Evolutionary conservation across 2,329 filamentous ascomycete species (phyloP).

Genomic region (Aspergillus sp.): DNA sequence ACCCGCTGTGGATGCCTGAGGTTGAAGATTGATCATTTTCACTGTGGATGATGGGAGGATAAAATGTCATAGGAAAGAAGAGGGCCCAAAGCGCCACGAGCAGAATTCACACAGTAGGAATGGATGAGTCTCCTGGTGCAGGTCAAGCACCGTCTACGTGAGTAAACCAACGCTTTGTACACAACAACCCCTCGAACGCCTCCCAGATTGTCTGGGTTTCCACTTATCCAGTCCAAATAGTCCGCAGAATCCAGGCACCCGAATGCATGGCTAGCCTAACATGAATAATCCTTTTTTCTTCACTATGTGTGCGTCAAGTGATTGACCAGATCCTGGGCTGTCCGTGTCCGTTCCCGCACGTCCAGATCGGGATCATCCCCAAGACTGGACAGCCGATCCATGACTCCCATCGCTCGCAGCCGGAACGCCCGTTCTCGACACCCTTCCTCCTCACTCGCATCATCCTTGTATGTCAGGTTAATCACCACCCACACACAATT

Average conservation of each 20-base stretch:
- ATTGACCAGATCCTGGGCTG: constrained; percentile 71
- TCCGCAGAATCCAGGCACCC: neutral
- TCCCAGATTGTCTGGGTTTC: neutral
- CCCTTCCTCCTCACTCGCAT: constrained; percentile 65
- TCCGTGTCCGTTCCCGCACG: constrained; percentile 80
- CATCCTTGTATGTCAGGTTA: constrained; percentile 83
- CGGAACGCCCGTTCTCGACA: constrained; percentile 68
- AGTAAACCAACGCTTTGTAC: neutral
- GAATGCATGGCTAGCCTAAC: constrained; percentile 4
- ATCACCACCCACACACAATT: constrained; percentile 81
- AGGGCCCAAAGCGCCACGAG: too few relatives aligned
- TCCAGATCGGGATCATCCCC: constrained; percentile 74
- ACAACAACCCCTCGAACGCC: neutral
- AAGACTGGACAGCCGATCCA: constrained; percentile 65
- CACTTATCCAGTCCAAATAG: constrained; percentile 1
- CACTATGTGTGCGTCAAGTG: constrained; percentile 25
- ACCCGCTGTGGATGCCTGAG: too few relatives aligned
- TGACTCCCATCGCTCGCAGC: constrained; percentile 71
- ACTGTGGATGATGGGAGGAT: neutral
- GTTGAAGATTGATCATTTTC: too few relatives aligned
- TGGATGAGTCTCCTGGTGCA: neutral
- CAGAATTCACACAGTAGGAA: too few relatives aligned
- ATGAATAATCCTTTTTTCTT: neutral
- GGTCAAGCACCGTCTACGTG: neutral
- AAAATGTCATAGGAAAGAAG: too few relatives aligned